phyloP scores from a whole-genome alignment of 1,139 yeast genomes.

The Maudiozyma humilis region DNA sequence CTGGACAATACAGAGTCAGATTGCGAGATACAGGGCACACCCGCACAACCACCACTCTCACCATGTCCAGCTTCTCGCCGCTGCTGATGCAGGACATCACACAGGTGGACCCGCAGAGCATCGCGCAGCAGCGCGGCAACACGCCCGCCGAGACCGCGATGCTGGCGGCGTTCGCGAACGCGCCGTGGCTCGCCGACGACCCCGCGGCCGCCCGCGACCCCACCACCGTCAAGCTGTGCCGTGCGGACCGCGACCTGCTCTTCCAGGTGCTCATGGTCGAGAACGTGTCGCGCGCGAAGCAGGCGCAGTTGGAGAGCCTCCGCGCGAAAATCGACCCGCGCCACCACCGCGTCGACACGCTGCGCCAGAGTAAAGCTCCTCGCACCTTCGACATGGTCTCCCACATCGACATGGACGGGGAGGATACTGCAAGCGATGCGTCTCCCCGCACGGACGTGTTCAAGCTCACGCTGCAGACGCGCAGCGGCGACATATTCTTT shows the following conservation, averaged over 20 bases:
- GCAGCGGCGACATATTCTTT: conserved; percentile 32
- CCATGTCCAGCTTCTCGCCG: conserved; percentile 12
- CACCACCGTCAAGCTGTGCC: conserved; percentile 15
- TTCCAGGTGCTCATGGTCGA: conserved; percentile 37
- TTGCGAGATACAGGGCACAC: neutral
- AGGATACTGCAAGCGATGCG: conserved; percentile 14
- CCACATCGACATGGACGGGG: conserved; percentile 22
- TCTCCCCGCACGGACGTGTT: conserved; percentile 17
- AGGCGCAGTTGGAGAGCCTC: conserved; percentile 33
- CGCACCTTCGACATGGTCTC: conserved; percentile 13
- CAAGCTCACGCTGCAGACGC: conserved; percentile 36
- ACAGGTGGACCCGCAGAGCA: conserved; percentile 3
- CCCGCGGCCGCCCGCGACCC: conserved; percentile 8
- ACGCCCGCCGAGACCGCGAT: conserved; percentile 10
- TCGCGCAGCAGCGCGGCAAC: too few relatives aligned
- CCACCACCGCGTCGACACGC: conserved; percentile 25
- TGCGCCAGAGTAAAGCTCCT: conserved; percentile 11
- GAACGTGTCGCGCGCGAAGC: conserved; percentile 32
- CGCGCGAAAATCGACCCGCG: conserved; percentile 26
- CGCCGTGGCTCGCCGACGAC: conserved; percentile 17
- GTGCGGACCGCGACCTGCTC: conserved; percentile 24
- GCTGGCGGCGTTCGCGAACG: conserved; percentile 18
- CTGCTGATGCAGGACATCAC: conserved; percentile 16
- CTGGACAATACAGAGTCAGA: neutral
- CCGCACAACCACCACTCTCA: neutral